Evolutionary conservation across 1,284 basidiomycete genomes (phyloP).

Genomic region (Hemileia vastatrix): DNA sequence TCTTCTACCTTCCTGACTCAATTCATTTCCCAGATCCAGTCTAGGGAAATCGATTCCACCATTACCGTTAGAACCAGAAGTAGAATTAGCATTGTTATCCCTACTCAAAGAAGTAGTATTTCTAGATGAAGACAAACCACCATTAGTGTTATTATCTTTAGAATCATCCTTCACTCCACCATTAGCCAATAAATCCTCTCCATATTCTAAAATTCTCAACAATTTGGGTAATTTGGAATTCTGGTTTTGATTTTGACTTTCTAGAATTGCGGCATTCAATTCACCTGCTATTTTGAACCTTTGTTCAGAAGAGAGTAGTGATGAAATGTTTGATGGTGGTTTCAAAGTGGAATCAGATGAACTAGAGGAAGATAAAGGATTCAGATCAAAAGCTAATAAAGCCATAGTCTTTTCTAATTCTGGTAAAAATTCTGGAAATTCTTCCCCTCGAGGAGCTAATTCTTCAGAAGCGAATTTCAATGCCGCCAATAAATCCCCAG

Average conservation of each 20-base stretch:
- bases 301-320: slow-evolving; percentile 33
- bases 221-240: slow-evolving; percentile 38
- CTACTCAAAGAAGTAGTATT: too few species aligned
- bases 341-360: neutral
- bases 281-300: slow-evolving; percentile 38
- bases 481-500: slow-evolving; percentile 32
- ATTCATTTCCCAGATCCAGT: neutral
- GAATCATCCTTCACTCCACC: too few species aligned
- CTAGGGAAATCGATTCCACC: neutral
- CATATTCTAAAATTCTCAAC: slow-evolving; percentile 33
- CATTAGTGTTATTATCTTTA: neutral
- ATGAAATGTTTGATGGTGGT: slow-evolving; percentile 31
- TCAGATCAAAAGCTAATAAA: slow-evolving; percentile 34
- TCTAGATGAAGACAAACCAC: too few species aligned
- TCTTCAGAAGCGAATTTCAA: slow-evolving; percentile 38
- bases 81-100: too few species aligned
- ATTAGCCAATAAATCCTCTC: slow-evolving; percentile 34
- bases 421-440: slow-evolving; percentile 37
- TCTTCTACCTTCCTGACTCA: neutral
- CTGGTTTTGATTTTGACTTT: slow-evolving; percentile 34
- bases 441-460: slow-evolving; percentile 39
- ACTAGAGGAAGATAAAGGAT: too few species aligned
- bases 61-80: neutral
- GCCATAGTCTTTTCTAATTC: slow-evolving; percentile 42
- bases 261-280: slow-evolving; percentile 40